phyloP scores from a whole-genome alignment of 2,329 filamentous ascomycete genomes.

The Fusarium pseudograminearum region DNA sequence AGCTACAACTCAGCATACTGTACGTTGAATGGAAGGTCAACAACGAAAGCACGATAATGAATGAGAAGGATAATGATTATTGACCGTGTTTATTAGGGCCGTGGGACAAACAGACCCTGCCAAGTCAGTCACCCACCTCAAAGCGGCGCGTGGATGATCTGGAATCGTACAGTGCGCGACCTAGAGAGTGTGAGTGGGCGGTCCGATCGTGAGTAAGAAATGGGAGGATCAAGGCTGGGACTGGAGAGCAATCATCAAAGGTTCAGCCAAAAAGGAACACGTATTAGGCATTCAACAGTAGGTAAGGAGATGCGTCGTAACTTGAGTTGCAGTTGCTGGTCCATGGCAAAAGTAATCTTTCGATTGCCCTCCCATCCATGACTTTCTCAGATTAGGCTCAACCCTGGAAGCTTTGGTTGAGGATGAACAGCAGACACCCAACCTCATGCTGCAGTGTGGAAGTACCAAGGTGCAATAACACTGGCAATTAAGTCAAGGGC shows the following conservation, averaged over 20 bases:
- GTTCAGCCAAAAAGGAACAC: neutral
- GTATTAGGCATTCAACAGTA: neutral
- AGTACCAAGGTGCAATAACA: constrained; percentile 9
- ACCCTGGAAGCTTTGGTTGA: constrained; percentile 28
- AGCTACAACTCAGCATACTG: neutral
- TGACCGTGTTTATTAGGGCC: constrained; percentile 19
- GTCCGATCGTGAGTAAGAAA: constrained; percentile 41
- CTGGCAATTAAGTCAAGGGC: neutral
- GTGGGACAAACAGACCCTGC: constrained; percentile 44
- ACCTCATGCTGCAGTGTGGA: constrained; percentile 8
- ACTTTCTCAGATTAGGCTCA: constrained; percentile 12
- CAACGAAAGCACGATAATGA: constrained; percentile 17
- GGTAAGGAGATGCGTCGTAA: neutral
- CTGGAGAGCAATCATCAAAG: constrained; percentile 1
- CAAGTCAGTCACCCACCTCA: constrained; percentile 40
- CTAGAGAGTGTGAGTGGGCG: constrained; percentile 31
- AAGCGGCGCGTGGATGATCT: constrained; percentile 42
- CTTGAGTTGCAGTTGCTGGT: neutral
- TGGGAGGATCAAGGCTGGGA: constrained; percentile 29
- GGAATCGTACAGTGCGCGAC: constrained; percentile 44
- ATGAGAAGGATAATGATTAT: neutral
- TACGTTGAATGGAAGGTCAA: neutral
- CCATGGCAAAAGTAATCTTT: neutral
- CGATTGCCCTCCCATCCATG: neutral
- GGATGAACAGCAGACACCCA: constrained; percentile 18